Percentiles rank a stretch among this genome's conserved stretches.
Conservation (phyloP, 129 eudicot genomes). For the Tanacetum coccineum region DNA sequence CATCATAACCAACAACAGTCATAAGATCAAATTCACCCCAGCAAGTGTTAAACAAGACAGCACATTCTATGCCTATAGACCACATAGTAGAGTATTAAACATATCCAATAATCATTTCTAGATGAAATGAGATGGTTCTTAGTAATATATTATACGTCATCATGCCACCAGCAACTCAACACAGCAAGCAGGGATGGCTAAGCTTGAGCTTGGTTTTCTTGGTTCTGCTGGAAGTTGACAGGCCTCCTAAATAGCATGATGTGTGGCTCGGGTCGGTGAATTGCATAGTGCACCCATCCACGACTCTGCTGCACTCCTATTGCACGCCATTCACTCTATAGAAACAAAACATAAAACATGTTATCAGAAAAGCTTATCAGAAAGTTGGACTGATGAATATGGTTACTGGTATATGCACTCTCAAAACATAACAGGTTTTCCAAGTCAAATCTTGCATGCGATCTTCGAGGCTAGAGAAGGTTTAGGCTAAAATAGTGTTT, state of each 20-base stretch:
- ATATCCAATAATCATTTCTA: slow-evolving; percentile 2
- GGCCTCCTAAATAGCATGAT: slow-evolving; percentile 98
- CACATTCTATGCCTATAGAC: background rate
- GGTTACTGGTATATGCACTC: background rate
- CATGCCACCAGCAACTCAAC: background rate
- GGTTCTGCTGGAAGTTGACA: slow-evolving; percentile 88
- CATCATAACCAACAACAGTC: too few species aligned
- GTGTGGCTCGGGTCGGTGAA: slow-evolving; percentile 97
- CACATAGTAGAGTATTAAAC: background rate
- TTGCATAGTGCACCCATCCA: slow-evolving; percentile 97
- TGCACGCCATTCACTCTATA: slow-evolving; percentile 92
- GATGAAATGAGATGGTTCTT: background rate
- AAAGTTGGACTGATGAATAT: background rate
- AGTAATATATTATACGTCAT: background rate
- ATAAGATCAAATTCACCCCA: background rate
- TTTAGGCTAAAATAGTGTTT: too few species aligned
- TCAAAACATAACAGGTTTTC: background rate
- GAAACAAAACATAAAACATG: background rate
- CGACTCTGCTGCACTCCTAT: slow-evolving; percentile 98
- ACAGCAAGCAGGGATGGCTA: background rate
- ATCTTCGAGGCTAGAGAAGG: too few species aligned
- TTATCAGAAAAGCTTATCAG: background rate
- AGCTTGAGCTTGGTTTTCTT: slow-evolving; percentile 49
- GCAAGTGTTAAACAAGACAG: background rate
- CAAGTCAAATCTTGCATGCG: background rate